These are phyloP conservation scores for Dioscorea cayenensis DNA, from an alignment of 116 monocot species.

Conservation along the genomic window DNA sequence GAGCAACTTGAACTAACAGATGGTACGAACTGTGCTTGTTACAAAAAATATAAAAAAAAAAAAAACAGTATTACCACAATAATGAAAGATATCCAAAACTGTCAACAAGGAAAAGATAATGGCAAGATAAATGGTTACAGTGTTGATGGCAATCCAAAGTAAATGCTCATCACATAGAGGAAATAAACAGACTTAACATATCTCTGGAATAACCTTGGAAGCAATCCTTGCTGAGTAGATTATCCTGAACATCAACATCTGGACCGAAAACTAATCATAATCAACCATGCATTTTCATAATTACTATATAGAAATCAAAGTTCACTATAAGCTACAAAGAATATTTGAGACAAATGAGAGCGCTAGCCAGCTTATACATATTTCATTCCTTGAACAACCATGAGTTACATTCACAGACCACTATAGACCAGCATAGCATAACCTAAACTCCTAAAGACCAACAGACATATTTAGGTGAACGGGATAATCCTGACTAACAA, in stretches of 20 bases:
- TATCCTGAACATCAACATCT: constrained; percentile 27
- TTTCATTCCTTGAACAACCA: too few species aligned
- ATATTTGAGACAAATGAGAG: too few species aligned
- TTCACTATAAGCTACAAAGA: too few species aligned
- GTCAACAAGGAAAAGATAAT: neutral
- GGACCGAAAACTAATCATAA: constrained; percentile 11
- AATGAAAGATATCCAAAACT: neutral
- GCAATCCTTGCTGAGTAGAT: constrained; percentile 7
- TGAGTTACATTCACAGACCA: too few species aligned
- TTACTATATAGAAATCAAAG: too few species aligned
- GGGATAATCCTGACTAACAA: too few species aligned
- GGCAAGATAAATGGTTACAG: neutral
- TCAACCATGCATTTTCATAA: neutral
- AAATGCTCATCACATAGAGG: neutral
- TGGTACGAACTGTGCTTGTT: constrained; percentile 3
- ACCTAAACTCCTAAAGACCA: too few species aligned
- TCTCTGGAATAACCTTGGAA: constrained; percentile 21
- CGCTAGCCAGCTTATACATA: too few species aligned
- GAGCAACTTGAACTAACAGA: constrained; percentile 1
- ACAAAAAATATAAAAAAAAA: neutral
- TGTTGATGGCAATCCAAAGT: neutral
- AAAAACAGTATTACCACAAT: too few species aligned
- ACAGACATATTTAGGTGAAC: too few species aligned
- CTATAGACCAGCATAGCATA: too few species aligned
- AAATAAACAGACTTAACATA: constrained; percentile 15